phyloP scores from a whole-genome alignment of 2,329 filamentous ascomycete genomes.

The Neurospora sp. region DNA sequence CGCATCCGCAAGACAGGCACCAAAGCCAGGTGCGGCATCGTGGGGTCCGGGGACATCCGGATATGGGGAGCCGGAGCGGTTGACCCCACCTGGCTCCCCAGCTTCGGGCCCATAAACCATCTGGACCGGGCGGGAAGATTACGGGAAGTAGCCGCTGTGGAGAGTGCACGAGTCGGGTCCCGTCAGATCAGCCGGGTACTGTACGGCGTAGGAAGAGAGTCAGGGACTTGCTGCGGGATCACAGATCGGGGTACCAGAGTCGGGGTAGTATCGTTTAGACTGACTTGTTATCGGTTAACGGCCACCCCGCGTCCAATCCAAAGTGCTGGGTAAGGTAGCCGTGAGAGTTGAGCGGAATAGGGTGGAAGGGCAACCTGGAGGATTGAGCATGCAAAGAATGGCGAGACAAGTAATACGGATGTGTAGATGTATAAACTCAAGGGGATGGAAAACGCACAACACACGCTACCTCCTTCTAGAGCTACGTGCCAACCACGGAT shows the following conservation, averaged over 20 bases:
- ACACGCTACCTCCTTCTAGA: neutral
- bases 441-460: neutral
- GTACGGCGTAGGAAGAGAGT: neutral
- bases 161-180: neutral
- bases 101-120: neutral
- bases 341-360: neutral
- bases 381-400: neutral
- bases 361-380: neutral
- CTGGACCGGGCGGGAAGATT: neutral
- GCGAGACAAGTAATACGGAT: neutral
- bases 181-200: neutral
- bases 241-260: neutral
- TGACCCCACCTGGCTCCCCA: neutral
- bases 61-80: neutral
- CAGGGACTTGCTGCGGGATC: neutral
- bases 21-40: neutral
- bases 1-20: neutral
- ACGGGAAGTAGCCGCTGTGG: neutral
- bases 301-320: neutral
- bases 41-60: neutral
- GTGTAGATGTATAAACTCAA: neutral
- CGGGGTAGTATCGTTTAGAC: neutral
- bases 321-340: neutral
- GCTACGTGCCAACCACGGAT: neutral
- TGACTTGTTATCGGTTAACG: neutral